Conservation (phyloP, 2,329 filamentous ascomycete genomes). For the Botrytis elliptica region DNA sequence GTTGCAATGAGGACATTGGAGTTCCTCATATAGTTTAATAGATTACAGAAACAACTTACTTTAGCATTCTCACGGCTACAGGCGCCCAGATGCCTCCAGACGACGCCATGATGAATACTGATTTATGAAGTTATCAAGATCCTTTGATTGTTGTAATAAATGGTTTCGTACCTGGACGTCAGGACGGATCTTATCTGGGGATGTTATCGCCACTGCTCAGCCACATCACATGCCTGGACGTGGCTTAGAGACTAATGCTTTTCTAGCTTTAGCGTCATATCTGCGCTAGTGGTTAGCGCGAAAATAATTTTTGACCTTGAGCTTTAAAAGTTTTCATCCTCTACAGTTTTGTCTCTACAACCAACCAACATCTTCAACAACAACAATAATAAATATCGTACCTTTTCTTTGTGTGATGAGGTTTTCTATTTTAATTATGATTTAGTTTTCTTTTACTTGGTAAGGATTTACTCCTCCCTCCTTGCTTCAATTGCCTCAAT, state of each 20-base stretch:
- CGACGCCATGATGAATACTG: slow-evolving; percentile 34
- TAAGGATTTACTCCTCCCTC: slow-evolving; percentile 24
- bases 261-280: background rate
- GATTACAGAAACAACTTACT: slow-evolving; percentile 30
- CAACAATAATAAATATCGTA: background rate
- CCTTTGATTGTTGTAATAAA: background rate
- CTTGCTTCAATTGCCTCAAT: slow-evolving; percentile 33
- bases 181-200: slow-evolving; percentile 14
- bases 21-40: background rate
- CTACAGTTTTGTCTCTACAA: background rate
- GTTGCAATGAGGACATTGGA: background rate
- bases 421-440: background rate
- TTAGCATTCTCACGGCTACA: slow-evolving; percentile 37
- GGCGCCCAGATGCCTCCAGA: slow-evolving; percentile 37
- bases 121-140: slow-evolving; percentile 13
- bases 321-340: slow-evolving; percentile 16
- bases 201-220: slow-evolving; percentile 18
- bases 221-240: slow-evolving; percentile 1
- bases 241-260: background rate
- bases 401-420: background rate
- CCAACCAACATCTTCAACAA: background rate
- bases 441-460: slow-evolving; percentile 20
- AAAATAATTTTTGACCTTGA: slow-evolving; percentile 15
- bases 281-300: slow-evolving; percentile 10
- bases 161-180: background rate